Evolutionary conservation across 164 flowering plant genomes (phyloP).

Genomic region (Chloranthus sessilifolius): DNA sequence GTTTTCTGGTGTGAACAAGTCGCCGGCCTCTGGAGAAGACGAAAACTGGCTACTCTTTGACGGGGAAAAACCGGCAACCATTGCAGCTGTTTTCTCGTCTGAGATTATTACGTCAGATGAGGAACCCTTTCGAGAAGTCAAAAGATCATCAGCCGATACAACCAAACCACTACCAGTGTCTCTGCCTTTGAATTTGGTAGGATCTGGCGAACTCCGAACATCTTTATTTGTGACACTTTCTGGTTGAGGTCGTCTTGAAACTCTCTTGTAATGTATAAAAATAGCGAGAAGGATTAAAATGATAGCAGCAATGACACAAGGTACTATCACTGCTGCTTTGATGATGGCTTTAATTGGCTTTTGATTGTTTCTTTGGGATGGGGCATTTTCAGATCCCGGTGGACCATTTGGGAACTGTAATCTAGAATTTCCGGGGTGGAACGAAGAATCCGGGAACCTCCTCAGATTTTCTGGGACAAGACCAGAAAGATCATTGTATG

Average conservation of each 20-base stretch:
- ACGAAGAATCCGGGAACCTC: constrained; percentile 71
- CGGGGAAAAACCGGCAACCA: constrained; percentile 58
- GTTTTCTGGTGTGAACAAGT: constrained; percentile 58
- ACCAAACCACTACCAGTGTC: constrained; percentile 46
- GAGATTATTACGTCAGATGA: constrained; percentile 69
- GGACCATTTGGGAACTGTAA: constrained; percentile 50
- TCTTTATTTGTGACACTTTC: constrained; percentile 35
- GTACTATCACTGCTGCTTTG: constrained; percentile 56
- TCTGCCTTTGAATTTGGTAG: constrained; percentile 43
- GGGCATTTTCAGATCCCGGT: constrained; percentile 34
- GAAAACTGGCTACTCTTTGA: constrained; percentile 62
- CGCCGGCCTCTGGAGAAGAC: constrained; percentile 94
- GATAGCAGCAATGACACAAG: constrained; percentile 52
- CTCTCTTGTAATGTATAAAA: constrained; percentile 45
- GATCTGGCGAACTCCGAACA: constrained; percentile 23
- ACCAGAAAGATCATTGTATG: constrained; percentile 85
- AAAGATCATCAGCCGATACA: constrained; percentile 73
- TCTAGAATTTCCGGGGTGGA: constrained; percentile 73
- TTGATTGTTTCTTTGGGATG: constrained; percentile 25
- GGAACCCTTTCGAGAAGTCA: constrained; percentile 63
- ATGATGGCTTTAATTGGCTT: constrained; percentile 46
- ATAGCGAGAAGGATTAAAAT: constrained; percentile 64
- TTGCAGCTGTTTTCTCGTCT: constrained; percentile 54
- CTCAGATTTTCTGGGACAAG: constrained; percentile 74
- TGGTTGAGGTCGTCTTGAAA: constrained; percentile 27